These are phyloP conservation scores for Monoraphidium neglectum DNA, from an alignment of 139 green algal genomes.

Conservation along the genomic window DNA sequence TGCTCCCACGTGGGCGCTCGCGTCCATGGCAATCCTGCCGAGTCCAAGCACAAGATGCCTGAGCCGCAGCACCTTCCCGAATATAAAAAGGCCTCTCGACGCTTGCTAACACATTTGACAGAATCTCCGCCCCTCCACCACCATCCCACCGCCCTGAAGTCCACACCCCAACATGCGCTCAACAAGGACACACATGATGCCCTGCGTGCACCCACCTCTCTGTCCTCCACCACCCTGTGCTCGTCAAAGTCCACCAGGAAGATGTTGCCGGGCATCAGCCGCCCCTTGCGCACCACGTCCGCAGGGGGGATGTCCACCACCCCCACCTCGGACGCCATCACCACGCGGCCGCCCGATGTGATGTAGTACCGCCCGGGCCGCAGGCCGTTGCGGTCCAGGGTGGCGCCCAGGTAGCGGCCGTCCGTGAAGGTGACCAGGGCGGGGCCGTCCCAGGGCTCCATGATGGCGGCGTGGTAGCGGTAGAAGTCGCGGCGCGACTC, in stretches of 20 bases:
- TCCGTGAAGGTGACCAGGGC: conserved; percentile 95
- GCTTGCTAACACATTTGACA: too few relatives aligned
- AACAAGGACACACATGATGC: conserved; percentile 12
- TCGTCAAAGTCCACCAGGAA: conserved; percentile 96
- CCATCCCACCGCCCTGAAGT: too few relatives aligned
- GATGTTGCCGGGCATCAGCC: conserved; percentile 97
- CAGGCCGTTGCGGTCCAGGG: conserved; percentile 95
- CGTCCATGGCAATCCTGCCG: too few relatives aligned
- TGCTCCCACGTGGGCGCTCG: too few relatives aligned
- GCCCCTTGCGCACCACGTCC: conserved; percentile 86
- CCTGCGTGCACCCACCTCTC: conserved; percentile 67
- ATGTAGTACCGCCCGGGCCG: conserved; percentile 96
- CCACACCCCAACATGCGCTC: too few relatives aligned
- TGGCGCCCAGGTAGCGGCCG: conserved; percentile 91
- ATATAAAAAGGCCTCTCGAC: too few relatives aligned
- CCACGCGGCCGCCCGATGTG: conserved; percentile 63
- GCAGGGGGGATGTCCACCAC: conserved; percentile 91
- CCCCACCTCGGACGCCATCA: conserved; percentile 77
- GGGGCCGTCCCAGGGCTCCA: conserved; percentile 98
- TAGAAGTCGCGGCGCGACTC: conserved; percentile 84
- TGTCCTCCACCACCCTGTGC: conserved; percentile 79
- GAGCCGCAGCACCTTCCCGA: too few relatives aligned
- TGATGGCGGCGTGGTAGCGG: conserved; percentile 88
- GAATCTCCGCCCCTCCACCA: too few relatives aligned
- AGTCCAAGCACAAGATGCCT: too few relatives aligned